These are phyloP conservation scores for Cladosporium oxysporum DNA, from an alignment of 2,329 filamentous ascomycete species.

Conservation along the genomic window DNA sequence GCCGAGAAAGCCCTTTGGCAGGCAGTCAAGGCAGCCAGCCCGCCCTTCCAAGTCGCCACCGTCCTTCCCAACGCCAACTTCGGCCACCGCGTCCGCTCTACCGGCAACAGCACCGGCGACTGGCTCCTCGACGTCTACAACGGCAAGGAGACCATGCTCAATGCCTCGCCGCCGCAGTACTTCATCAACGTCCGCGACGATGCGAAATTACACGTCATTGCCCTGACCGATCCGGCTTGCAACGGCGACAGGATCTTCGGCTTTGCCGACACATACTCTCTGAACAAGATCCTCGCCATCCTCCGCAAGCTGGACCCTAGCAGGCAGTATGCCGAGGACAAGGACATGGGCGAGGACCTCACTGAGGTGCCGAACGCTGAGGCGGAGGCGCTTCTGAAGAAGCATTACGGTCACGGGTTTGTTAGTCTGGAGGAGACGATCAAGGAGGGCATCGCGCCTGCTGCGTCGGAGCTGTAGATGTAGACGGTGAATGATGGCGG, in stretches of 20 bases:
- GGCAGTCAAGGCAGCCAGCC: conserved; percentile 47
- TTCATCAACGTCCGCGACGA: conserved; percentile 52
- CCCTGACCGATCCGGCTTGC: conserved; percentile 49
- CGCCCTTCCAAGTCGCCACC: conserved; percentile 48
- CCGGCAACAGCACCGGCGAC: conserved; percentile 18
- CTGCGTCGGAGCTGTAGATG: conserved; percentile 6
- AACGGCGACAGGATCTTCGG: conserved; percentile 56
- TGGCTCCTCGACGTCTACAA: conserved; percentile 5
- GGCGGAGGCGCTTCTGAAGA: conserved; percentile 33
- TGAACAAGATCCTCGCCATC: conserved; percentile 46
- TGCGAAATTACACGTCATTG: conserved; percentile 56
- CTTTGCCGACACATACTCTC: conserved; percentile 51
- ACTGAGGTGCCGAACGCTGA: conserved; percentile 32
- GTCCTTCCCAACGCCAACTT: conserved; percentile 34
- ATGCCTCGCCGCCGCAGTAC: conserved; percentile 31
- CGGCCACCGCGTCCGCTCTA: conserved; percentile 22
- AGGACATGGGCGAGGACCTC: conserved; percentile 28
- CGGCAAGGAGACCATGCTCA: not conserved
- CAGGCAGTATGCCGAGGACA: conserved; percentile 24
- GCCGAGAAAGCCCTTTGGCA: conserved; percentile 51
- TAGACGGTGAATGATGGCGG: not conserved
- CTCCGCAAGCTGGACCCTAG: conserved; percentile 44
- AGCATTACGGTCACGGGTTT: conserved; percentile 34
- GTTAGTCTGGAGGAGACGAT: conserved; percentile 32
- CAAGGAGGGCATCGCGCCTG: conserved; percentile 22